Evolutionary conservation across 345 rosid species (phyloP), one percentile per base, ranked within the genome.

Genomic region (Lenwebbia sp.): DNA sequence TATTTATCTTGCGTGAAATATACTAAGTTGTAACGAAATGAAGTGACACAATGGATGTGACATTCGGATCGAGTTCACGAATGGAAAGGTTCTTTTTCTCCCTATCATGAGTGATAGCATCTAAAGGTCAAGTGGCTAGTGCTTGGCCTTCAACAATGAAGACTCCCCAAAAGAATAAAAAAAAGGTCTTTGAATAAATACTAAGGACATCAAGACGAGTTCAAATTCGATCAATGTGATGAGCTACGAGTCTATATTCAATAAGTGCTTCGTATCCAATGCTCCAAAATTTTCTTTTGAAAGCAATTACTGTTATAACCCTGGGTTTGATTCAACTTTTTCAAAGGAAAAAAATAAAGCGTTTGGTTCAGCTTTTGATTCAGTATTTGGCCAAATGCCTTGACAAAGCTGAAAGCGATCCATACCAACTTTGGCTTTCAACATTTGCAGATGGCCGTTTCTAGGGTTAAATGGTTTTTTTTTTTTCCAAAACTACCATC

Each of bases 21-120:
- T 30, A 62, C 0, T 2, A 1, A 62, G 41, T 3, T 15, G 9
- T 28, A 62, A 62, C 8, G 5, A 62, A 62, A 8, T 4, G 17
- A 8, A 0, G 22, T 0, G 10, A 62, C 0, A 1, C 0, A 37
- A 10, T 0, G 0, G 3, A 14, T 19, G 6, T 2, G 57, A 53
- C 7, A 1, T 4, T 4, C 2, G 0, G 44, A 65, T 60, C 4
- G 74, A 65, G 41, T 30, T 30, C 23, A 4, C 6, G 41, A 33
- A 2, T 65, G 44, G 0, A 0, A 17, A 8, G 9, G 75, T 62
- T 62, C 40, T 28, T 60, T 28, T 19, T 62, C 75, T 6, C 17
- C 6, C 41, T 21, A 30, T 33, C 76, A 17, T 0, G 76, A 65
- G 76, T 65, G 76, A 70, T 70, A 19, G 25, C 78, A 65, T 65